Percentiles rank a stretch among this genome's conserved stretches.
phyloP scores from a whole-genome alignment of 164 flowering plant species.

The Nymphaea thermarum region DNA sequence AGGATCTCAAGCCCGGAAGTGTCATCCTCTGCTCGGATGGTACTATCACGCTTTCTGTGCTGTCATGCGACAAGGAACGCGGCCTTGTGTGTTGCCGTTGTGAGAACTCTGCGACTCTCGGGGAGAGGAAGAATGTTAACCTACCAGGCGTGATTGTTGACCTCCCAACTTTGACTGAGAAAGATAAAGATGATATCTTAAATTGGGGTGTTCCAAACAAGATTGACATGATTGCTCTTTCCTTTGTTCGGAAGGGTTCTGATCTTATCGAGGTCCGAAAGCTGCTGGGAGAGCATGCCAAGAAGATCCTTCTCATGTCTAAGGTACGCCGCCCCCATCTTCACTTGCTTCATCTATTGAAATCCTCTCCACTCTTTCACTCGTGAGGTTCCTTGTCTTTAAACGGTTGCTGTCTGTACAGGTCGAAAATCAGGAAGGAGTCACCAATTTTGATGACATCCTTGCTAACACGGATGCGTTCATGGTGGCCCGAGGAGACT shows the following conservation, averaged over 20 bases:
- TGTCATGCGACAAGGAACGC: slow-evolving; percentile 42
- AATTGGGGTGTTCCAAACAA: slow-evolving; percentile 32
- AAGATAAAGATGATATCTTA: slow-evolving; percentile 59
- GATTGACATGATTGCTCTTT: slow-evolving; percentile 31
- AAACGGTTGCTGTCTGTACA: slow-evolving; percentile 5
- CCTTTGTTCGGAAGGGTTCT: slow-evolving; percentile 38
- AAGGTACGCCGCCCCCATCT: slow-evolving; percentile 15
- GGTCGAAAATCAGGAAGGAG: slow-evolving; percentile 96
- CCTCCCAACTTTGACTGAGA: slow-evolving; percentile 81
- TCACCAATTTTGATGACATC: slow-evolving; percentile 82
- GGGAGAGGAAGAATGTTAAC: slow-evolving; percentile 87
- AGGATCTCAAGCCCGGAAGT: slow-evolving; percentile 52
- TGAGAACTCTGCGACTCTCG: slow-evolving; percentile 76
- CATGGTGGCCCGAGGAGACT: slow-evolving; percentile 75
- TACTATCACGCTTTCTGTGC: slow-evolving; percentile 53
- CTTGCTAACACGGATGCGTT: slow-evolving; percentile 76
- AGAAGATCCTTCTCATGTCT: slow-evolving; percentile 33
- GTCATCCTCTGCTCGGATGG: slow-evolving; percentile 77
- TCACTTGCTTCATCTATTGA: not conserved
- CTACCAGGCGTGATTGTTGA: slow-evolving; percentile 85
- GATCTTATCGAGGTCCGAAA: slow-evolving; percentile 35
- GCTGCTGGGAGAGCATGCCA: slow-evolving; percentile 27
- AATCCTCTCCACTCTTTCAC: not conserved
- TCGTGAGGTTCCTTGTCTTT: not conserved
- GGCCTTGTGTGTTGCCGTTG: slow-evolving; percentile 71